phyloP scores from a whole-genome alignment of 2,329 filamentous ascomycete genomes.

The Dryadomyces quercivorus region DNA sequence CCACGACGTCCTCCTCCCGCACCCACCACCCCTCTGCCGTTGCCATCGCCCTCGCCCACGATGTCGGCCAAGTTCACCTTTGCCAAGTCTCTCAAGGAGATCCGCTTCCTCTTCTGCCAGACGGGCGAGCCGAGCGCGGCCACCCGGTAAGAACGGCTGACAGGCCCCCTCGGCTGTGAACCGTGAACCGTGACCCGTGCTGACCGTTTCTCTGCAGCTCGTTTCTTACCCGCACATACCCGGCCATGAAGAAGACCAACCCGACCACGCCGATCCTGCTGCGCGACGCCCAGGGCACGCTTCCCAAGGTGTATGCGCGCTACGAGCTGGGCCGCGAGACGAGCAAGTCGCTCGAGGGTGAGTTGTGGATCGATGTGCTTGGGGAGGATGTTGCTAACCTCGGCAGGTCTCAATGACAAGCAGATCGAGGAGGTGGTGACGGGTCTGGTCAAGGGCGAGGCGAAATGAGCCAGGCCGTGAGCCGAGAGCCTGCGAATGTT shows the following conservation, averaged over 20 bases:
- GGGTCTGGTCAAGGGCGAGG: constrained; percentile 35
- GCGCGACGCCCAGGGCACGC: constrained; percentile 75
- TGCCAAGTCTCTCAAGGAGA: constrained; percentile 76
- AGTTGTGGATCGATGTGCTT: neutral
- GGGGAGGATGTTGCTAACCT: neutral
- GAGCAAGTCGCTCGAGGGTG: constrained; percentile 42
- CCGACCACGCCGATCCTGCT: constrained; percentile 87
- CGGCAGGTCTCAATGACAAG: constrained; percentile 40
- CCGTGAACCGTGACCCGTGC: no score
- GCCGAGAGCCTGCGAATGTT: no score
- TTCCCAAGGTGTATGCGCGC: constrained; percentile 81
- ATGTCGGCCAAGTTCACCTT: constrained; percentile 96
- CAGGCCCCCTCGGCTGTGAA: no score
- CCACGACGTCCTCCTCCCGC: neutral
- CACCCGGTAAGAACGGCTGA: constrained; percentile 43
- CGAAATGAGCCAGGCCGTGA: constrained; percentile 1
- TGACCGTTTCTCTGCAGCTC: constrained; percentile 39
- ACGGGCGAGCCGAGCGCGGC: constrained; percentile 82
- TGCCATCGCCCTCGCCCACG: constrained; percentile 14
- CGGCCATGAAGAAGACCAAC: constrained; percentile 99
- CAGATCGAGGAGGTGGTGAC: constrained; percentile 48
- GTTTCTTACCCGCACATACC: constrained; percentile 85
- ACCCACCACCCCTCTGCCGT: neutral
- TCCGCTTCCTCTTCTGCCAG: constrained; percentile 96
- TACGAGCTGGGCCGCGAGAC: constrained; percentile 57